Evolutionary conservation across 345 rosid species (phyloP), one percentile per base, ranked within the genome.

Genomic region (Angophora floribunda): DNA sequence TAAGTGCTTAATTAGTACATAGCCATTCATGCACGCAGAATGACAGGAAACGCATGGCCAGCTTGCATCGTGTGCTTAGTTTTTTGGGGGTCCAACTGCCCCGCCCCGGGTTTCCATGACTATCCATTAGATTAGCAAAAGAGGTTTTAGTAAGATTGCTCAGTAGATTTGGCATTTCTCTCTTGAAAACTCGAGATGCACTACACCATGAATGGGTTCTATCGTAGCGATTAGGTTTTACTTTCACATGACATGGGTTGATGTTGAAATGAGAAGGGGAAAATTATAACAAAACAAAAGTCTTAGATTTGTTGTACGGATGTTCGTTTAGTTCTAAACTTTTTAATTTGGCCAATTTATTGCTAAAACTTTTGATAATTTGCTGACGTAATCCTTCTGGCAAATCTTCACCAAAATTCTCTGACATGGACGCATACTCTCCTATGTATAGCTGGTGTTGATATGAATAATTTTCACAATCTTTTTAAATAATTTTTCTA

Each of bases 271-370:
- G 30, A 12, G 67, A 28, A 59, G 14, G 32, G 13, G 0, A 28
- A 4, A 59, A 26, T 36, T 36, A 26, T 59, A 10, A 61, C 15
- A 6, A 28, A 61, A 59, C 41, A 61, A 61, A 61, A 0, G 16
- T 26, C 32, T 10, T 61, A 28, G 26, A 61, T 26, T 28, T 61
- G 26, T 61, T 61, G 2, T 61, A 26, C 4, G 26, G 9, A 61
- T 26, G 3, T 61, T 7, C 6, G 26, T 61, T 28, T 4, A 26
- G 12, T 28, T 0, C 12, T 26, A 28, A 61, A 61, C 0, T 0
- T 61, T 61, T 61, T 28, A 61, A 61, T 61, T 59, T 59, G 0
- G 4, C 1, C 32, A 59, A 59, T 10, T 61, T 61, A 28, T 26
- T 28, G 0, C 7, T 12, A 61, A 28, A 61, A 3, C 13, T 11